These are phyloP conservation scores for Wickerhamiella parazyma DNA, from an alignment of 805 yeast species.

Conservation along the genomic window DNA sequence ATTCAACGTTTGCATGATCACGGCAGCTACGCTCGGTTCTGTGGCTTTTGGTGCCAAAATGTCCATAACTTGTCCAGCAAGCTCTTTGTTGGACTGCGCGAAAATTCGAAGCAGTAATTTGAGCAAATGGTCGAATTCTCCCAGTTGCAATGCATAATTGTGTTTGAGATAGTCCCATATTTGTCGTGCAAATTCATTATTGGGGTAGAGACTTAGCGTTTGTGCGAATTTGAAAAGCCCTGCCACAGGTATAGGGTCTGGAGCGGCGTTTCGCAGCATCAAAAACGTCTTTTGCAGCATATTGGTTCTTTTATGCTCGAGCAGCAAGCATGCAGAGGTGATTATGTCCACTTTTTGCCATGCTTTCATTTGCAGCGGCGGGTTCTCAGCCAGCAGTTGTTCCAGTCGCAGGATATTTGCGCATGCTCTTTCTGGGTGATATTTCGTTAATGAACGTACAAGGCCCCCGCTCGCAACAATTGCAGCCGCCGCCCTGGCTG, in stretches of 20 bases:
- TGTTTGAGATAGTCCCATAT: background rate
- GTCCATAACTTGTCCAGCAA: background rate
- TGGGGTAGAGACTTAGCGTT: background rate
- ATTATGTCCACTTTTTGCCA: background rate
- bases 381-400: background rate
- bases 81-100: background rate
- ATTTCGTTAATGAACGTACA: background rate
- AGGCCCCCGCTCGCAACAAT: background rate
- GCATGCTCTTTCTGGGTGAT: background rate
- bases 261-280: background rate
- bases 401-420: background rate
- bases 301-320: background rate
- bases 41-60: background rate
- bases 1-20: background rate
- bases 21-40: background rate
- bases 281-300: background rate
- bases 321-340: background rate
- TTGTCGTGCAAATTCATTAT: background rate
- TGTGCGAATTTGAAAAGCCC: background rate
- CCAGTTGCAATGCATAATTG: background rate
- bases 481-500: background rate
- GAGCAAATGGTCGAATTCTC: background rate
- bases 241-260: background rate
- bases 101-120: background rate
- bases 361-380: background rate